phyloP scores from a whole-genome alignment of 768 basidiomycete species.

The Podaxis pistillaris region DNA sequence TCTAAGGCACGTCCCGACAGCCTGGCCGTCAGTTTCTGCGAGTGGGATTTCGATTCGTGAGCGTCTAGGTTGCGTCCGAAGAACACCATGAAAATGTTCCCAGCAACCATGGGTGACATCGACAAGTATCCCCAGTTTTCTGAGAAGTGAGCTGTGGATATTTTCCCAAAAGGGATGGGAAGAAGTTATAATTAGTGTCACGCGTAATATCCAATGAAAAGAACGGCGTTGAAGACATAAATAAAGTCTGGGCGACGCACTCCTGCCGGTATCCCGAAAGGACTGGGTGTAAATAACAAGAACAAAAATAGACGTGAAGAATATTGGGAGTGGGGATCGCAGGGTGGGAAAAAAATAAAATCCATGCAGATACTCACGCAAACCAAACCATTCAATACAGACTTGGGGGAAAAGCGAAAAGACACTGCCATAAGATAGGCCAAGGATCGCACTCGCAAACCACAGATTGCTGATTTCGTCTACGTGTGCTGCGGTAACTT shows the following conservation, averaged over 20 bases:
- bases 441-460: slow-evolving; percentile 52
- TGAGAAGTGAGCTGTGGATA: slow-evolving; percentile 45
- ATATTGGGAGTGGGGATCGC: background rate
- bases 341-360: background rate
- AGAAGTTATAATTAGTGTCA: slow-evolving; percentile 20
- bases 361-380: slow-evolving; percentile 49
- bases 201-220: background rate
- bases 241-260: background rate
- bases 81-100: slow-evolving; percentile 80
- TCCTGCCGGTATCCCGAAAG: background rate
- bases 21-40: background rate
- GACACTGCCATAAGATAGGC: slow-evolving; percentile 67
- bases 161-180: background rate
- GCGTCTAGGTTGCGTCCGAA: slow-evolving; percentile 83
- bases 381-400: slow-evolving; percentile 85
- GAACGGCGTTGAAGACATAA: background rate
- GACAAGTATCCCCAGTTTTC: slow-evolving; percentile 87
- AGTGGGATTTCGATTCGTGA: slow-evolving; percentile 38
- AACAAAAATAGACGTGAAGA: background rate
- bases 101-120: slow-evolving; percentile 72
- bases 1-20: background rate
- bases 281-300: background rate
- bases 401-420: slow-evolving; percentile 79
- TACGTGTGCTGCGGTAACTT: slow-evolving; percentile 54
- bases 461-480: slow-evolving; percentile 64